Percentiles rank a stretch among this genome's conserved stretches.
phyloP scores from a whole-genome alignment of 192 early-diverging fungal species.

The Linnemannia hyalina region DNA sequence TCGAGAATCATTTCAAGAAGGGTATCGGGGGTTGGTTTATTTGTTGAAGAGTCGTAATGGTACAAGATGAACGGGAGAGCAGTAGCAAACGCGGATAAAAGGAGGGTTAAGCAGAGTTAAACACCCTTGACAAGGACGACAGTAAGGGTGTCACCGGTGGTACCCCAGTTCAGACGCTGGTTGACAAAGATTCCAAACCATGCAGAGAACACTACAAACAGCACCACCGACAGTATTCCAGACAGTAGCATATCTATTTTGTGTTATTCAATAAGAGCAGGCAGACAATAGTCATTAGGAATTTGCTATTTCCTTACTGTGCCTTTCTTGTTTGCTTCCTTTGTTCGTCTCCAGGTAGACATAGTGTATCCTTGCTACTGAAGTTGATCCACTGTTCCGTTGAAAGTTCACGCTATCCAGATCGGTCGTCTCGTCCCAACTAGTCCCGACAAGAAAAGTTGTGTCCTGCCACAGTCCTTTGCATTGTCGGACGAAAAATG shows the following conservation, averaged over 20 bases:
- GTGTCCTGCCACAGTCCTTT: not conserved
- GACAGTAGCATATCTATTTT: constrained; percentile 68
- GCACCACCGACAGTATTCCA: constrained; percentile 60
- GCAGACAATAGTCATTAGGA: no score
- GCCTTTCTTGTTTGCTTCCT: not conserved
- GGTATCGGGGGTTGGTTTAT: not conserved
- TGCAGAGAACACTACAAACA: constrained; percentile 61
- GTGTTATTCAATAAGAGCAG: no score
- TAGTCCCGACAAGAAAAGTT: not conserved
- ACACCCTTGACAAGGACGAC: constrained; percentile 67
- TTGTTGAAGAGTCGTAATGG: not conserved
- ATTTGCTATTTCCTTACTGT: not conserved
- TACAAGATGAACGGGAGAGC: not conserved
- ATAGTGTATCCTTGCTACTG: no score
- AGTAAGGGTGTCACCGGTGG: constrained; percentile 64
- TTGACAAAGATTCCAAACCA: constrained; percentile 77
- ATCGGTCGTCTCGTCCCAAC: not conserved
- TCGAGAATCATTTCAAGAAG: not conserved
- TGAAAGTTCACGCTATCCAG: no score
- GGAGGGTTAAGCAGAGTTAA: constrained; percentile 9
- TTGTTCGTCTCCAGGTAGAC: not conserved
- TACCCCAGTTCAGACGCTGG: constrained; percentile 71
- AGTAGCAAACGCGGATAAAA: not conserved
- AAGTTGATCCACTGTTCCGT: no score
- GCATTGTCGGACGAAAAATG: not conserved